A percentile compares a stretch with the other conserved stretches of the same genome.
Conservation (phyloP, 2,329 filamentous ascomycete genomes). For the Calonectria ilicicola region DNA sequence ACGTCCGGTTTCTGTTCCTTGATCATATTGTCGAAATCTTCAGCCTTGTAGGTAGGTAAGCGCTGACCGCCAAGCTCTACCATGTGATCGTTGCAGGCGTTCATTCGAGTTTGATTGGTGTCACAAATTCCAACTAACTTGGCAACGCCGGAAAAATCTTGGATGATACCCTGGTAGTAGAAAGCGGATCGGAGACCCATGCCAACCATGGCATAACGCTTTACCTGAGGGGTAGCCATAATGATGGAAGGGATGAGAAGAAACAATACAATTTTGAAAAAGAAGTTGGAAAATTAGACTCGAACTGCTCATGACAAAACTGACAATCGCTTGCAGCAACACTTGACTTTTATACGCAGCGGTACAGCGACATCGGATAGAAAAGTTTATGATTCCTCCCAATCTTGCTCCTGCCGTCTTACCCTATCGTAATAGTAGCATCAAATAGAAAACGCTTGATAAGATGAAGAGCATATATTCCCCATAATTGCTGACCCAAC, state of each 20-base stretch:
- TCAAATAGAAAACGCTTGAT: background rate
- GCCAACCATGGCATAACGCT: background rate
- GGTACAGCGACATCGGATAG: background rate
- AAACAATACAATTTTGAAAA: too few relatives aligned
- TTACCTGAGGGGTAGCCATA: background rate
- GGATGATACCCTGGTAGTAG: background rate
- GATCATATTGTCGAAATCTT: background rate
- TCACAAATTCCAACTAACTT: background rate
- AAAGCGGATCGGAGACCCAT: background rate
- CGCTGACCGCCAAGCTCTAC: background rate
- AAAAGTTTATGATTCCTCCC: background rate
- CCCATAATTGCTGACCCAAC: background rate
- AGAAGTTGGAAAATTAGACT: too few relatives aligned
- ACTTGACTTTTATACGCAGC: background rate
- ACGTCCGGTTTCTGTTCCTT: background rate
- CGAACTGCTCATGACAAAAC: background rate
- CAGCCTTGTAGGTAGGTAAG: background rate
- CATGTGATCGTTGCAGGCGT: background rate
- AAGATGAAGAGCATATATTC: background rate
- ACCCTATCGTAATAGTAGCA: background rate
- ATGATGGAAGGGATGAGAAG: background rate
- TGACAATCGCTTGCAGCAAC: background rate
- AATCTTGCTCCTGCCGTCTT: background rate
- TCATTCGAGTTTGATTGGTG: background rate
- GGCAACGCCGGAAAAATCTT: background rate